Conservation (phyloP, 306 rosid genomes). For the Fragaria vesca region DNA sequence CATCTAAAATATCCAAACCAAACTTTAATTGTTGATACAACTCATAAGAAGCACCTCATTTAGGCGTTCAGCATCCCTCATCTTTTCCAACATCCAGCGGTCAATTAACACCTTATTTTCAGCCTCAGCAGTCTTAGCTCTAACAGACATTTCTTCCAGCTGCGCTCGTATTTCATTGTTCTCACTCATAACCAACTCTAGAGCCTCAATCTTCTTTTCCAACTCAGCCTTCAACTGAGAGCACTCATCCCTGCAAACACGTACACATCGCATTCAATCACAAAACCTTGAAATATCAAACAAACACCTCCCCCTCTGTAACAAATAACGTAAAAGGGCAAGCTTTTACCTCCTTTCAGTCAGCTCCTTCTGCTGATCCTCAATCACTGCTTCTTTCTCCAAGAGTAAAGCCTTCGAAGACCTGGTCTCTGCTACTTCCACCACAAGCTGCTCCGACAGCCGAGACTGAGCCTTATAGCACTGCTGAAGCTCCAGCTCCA, state of each 20-base stretch:
- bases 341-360: constrained; percentile 73
- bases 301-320: neutral
- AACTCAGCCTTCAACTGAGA: constrained; percentile 64
- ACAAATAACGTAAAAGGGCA: neutral
- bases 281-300: constrained; percentile 18
- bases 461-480: constrained; percentile 96
- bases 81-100: constrained; percentile 96
- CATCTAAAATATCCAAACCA: constrained; percentile 18
- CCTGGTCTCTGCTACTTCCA: constrained; percentile 86
- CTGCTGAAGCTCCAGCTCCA: constrained; percentile 89
- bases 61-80: constrained; percentile 99
- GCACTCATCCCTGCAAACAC: constrained; percentile 67
- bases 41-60: constrained; percentile 64
- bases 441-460: constrained; percentile 89
- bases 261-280: constrained; percentile 14
- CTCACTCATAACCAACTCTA: constrained; percentile 73
- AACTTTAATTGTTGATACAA: constrained; percentile 8
- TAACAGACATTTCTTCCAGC: constrained; percentile 57
- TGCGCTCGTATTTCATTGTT: constrained; percentile 65
- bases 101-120: constrained; percentile 91
- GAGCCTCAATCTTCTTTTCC: constrained; percentile 66
- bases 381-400: constrained; percentile 59
- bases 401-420: constrained; percentile 59
- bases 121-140: constrained; percentile 71
- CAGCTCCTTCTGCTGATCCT: constrained; percentile 62